These are phyloP conservation scores for Trichophyton benhamiae DNA, from an alignment of 2,329 filamentous ascomycete species.

Conservation along the genomic window DNA sequence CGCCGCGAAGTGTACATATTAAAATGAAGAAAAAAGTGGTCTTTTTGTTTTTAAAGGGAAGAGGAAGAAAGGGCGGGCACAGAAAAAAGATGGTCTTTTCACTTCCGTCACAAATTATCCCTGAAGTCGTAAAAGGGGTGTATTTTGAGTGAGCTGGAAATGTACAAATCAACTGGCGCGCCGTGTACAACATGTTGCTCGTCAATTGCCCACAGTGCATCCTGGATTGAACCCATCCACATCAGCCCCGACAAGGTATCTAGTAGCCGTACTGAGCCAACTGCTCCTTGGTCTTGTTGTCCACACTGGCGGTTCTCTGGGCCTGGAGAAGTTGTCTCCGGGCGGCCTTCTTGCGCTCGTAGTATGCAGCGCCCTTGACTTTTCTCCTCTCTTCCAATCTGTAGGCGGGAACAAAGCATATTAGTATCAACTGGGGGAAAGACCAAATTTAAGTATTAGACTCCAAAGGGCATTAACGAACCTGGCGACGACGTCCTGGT, in stretches of 20 bases:
- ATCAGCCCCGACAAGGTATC: conserved; percentile 28
- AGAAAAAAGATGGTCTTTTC: conserved; percentile 7
- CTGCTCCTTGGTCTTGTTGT: conserved; percentile 75
- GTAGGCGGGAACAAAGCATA: conserved; percentile 13
- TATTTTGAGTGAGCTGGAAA: conserved; percentile 11
- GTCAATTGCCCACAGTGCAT: conserved; percentile 26
- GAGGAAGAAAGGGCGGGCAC: neutral
- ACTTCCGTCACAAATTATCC: conserved; percentile 13
- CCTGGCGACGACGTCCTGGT: conserved; percentile 98
- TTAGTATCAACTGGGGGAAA: neutral
- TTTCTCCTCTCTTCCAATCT: conserved; percentile 99
- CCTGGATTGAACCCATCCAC: conserved; percentile 29
- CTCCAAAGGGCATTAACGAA: conserved; percentile 41
- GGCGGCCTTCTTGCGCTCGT: conserved; percentile 98
- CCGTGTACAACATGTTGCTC: conserved; percentile 26
- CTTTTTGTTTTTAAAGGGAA: conserved; percentile 5
- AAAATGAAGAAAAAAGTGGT: conserved; percentile 1
- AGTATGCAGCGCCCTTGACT: conserved; percentile 98
- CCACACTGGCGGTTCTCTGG: conserved; percentile 80
- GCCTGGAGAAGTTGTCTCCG: conserved; percentile 82
- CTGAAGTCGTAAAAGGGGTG: conserved; percentile 14
- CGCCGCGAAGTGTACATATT: conserved; percentile 23
- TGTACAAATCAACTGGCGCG: conserved; percentile 29
- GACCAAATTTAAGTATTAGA: neutral
- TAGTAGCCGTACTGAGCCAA: conserved; percentile 91